Evolutionary conservation across 352 stramenopile genomes (phyloP), one percentile per base, ranked within the genome.

Genomic region (Globisporangium rhizosaccharum): DNA sequence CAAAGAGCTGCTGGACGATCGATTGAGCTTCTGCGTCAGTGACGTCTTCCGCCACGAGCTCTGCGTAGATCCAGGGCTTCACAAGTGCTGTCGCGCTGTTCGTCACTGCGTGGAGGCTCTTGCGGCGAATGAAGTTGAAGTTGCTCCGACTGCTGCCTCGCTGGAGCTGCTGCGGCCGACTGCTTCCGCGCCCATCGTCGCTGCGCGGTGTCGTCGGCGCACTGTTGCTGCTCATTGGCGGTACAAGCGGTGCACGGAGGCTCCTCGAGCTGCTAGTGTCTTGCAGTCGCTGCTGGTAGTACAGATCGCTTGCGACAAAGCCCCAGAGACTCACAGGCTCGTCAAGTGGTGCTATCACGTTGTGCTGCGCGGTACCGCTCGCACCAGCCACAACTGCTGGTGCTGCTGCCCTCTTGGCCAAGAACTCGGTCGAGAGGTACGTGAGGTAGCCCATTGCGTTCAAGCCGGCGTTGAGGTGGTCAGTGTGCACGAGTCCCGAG

Each of bases 1-100:
- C 53, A 53, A 72, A 85, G 37, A 82, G 66, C 5, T 53, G 56
- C 36, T 85, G 75, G 6, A 79, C 52, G 0, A 37, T 28, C 14
- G 57, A 20, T 1, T 57, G 59, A 1, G 48, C 46, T 2, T 26
- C 42, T 1, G 69, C 57, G 1, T 71, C 51, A 2, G 25, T 18
- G 15, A 66, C 48, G 28, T 75, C 61, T 17, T 78, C 67, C 30
- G 66, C 60, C 25, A 76, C 62, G 20, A 88, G 36, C 51, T 88
- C 75, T 2, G 54, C 71, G 55, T 88, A 88, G 7, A 88, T 67
- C 79, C 79, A 85, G 3, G 48, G 51, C 9, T 26, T 64, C 18
- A 23, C 3, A 14, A 41, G 33, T 3, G 48, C 11, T 36, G 33
- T 41, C n/a, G 26, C 41, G 3, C 25, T 12, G 20, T 12, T 10